These are phyloP conservation scores for Ustilago cynodontis DNA, from an alignment of 1,284 basidiomycete genomes.

Conservation along the genomic window DNA sequence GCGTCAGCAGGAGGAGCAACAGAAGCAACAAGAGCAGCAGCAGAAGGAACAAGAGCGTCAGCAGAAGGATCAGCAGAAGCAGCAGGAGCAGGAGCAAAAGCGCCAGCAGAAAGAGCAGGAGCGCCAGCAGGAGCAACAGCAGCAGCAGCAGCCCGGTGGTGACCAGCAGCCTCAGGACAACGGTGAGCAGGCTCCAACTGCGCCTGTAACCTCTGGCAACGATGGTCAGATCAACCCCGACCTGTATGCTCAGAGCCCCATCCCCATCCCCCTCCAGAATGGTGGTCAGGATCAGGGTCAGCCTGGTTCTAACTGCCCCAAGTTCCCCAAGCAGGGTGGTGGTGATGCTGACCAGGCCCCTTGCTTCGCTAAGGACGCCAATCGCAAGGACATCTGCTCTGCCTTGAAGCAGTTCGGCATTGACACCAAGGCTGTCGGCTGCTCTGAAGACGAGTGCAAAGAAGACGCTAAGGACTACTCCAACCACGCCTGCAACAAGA, in stretches of 20 bases:
- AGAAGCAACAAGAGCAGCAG: constrained; percentile 17
- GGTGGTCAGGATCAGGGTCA: constrained; percentile 1
- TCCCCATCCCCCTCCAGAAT: constrained; percentile 13
- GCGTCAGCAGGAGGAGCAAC: constrained; percentile 5
- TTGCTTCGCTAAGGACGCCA: constrained; percentile 37
- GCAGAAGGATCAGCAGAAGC: constrained; percentile 16
- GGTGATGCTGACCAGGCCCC: constrained; percentile 38
- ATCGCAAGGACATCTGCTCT: constrained; percentile 50
- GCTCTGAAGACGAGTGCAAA: constrained; percentile 39
- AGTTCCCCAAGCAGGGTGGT: constrained; percentile 41
- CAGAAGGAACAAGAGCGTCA: constrained; percentile 23
- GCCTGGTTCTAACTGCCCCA: constrained; percentile 31
- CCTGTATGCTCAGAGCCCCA: not conserved
- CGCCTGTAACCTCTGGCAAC: not conserved
- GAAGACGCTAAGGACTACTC: constrained; percentile 46
- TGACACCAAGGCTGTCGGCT: constrained; percentile 34
- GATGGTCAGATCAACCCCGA: constrained; percentile 12
- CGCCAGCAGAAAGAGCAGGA: constrained; percentile 18
- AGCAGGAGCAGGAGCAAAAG: constrained; percentile 16
- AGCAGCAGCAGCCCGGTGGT: constrained; percentile 19
- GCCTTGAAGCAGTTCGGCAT: constrained; percentile 48
- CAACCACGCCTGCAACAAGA: constrained; percentile 42
- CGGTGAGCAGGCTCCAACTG: too few relatives aligned
- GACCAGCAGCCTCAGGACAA: constrained; percentile 5
- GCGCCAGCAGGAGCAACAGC: constrained; percentile 9